These are phyloP conservation scores for Pleodorina starrii DNA, from an alignment of 139 green algal genomes.

Conservation along the genomic window DNA sequence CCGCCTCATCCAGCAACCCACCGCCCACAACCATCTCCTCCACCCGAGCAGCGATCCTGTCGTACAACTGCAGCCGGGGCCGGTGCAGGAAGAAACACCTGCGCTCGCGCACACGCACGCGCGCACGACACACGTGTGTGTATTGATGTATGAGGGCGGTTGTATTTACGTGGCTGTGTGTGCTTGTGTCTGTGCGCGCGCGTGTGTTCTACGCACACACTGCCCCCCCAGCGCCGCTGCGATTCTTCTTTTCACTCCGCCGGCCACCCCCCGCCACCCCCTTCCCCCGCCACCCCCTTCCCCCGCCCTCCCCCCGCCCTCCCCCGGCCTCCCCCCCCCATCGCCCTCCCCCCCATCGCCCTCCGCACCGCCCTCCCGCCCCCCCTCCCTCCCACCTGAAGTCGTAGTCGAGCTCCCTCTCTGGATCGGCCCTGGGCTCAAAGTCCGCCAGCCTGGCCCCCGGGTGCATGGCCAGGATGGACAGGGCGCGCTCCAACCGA, in stretches of 20 bases:
- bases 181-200: too few species aligned
- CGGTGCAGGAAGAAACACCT: conserved; percentile 90
- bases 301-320: too few species aligned
- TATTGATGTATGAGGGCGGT: background rate
- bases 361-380: too few species aligned
- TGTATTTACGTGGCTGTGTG: too few species aligned
- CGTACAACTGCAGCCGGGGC: conserved; percentile 79
- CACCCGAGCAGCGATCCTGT: conserved; percentile 79
- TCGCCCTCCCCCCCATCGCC: too few species aligned
- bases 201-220: too few species aligned
- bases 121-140: background rate
- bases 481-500: conserved; percentile 83
- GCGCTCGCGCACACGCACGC: background rate
- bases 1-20: conserved; percentile 72
- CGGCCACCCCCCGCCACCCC: too few species aligned
- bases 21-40: conserved; percentile 85
- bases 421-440: background rate
- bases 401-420: conserved; percentile 70
- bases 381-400: conserved; percentile 64
- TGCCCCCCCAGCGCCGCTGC: too few species aligned
- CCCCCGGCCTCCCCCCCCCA: too few species aligned
- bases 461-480: conserved; percentile 79
- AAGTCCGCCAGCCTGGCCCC: conserved; percentile 60
- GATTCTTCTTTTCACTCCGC: too few species aligned
- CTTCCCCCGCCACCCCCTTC: too few species aligned